Evolutionary conservation across 345 rosid genomes (phyloP), one percentile per base, ranked within the genome.

Genomic region (Kandelia obovata): DNA sequence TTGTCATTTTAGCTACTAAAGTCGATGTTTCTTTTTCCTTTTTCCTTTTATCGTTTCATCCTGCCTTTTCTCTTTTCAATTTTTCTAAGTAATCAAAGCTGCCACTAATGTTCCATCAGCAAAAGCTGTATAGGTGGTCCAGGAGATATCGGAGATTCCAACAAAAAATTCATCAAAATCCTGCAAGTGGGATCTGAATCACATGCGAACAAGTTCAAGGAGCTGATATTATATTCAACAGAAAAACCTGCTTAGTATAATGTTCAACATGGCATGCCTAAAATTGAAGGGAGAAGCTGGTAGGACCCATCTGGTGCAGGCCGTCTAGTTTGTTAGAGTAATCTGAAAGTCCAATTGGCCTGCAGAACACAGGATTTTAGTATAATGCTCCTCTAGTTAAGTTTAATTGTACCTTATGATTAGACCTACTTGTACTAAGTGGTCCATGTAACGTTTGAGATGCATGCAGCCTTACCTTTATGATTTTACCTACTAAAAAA

Each of bases 161-260:
- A 65, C 49, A 39, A 61, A 67, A 67, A 51, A 78, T 62, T 71
- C 39, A 79, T 75, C 27, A 59, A 23, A 57, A 43, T 47, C 30
- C 26, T 25, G 1, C 10, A 5, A 9, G 66, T 61, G 71, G 52
- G 68, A 65, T 69, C 76, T 66, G 32, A 58, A 67, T 62, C 73
- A 68, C 58, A 25, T 49, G 57, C 53, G 57, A 32, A 23, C 5
- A 43, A 13, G 49, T 43, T 43, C 5, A 63, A 21, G 49, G 34
- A n/a, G 47, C 4, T 53, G 32, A 35, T 52, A 51, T 13, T 43
- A 43, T 43, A 43, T 39, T 65, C n/a, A 67, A 53, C 5, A 31
- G 35, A 28, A 56, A 57, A 56, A 34, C 31, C 49, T 56, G 68
- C n/a, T 39, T 13, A 13, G 49, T 43, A 43, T 43, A 43, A 5